Evolutionary conservation across 148 eudicot genomes (phyloP).

Genomic region (Silene conica): DNA sequence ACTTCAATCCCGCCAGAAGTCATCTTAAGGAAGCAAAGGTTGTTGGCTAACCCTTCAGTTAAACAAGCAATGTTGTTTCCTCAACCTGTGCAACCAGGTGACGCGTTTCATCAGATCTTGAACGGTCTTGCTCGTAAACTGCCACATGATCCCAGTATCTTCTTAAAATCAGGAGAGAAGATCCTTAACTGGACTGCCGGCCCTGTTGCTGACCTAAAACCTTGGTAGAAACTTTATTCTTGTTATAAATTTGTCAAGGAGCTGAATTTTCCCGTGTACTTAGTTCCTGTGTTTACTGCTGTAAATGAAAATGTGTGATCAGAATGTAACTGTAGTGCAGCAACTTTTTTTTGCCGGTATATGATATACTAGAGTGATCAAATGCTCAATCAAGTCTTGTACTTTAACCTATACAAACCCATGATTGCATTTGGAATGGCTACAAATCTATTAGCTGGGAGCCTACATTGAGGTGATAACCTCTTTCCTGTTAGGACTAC

Average conservation of each 20-base stretch:
- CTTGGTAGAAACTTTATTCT: slow-evolving; percentile 50
- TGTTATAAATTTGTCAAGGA: not conserved
- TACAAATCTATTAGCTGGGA: not conserved
- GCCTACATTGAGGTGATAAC: too few species aligned
- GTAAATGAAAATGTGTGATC: slow-evolving; percentile 22
- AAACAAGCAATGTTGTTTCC: slow-evolving; percentile 98
- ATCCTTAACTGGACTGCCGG: slow-evolving; percentile 96
- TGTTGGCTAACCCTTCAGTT: slow-evolving; percentile 94
- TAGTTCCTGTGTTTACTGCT: slow-evolving; percentile 21
- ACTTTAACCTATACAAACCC: not conserved
- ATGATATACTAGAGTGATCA: not conserved
- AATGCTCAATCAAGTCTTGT: not conserved
- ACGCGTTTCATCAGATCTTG: slow-evolving; percentile 94
- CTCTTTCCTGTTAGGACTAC: too few species aligned
- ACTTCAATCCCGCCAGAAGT: slow-evolving; percentile 80
- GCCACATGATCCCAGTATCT: slow-evolving; percentile 62
- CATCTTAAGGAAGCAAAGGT: slow-evolving; percentile 87
- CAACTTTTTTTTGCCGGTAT: slow-evolving; percentile 9
- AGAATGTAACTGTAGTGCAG: not conserved
- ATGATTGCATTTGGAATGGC: not conserved
- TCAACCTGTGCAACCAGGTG: slow-evolving; percentile 89
- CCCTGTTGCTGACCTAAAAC: slow-evolving; percentile 86
- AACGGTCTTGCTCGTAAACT: slow-evolving; percentile 94
- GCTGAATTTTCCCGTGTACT: slow-evolving; percentile 1
- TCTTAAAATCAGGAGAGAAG: slow-evolving; percentile 61